Evolutionary conservation across 176 grass and related monocot species (phyloP).

Genomic region (Aegilops umbellulata): DNA sequence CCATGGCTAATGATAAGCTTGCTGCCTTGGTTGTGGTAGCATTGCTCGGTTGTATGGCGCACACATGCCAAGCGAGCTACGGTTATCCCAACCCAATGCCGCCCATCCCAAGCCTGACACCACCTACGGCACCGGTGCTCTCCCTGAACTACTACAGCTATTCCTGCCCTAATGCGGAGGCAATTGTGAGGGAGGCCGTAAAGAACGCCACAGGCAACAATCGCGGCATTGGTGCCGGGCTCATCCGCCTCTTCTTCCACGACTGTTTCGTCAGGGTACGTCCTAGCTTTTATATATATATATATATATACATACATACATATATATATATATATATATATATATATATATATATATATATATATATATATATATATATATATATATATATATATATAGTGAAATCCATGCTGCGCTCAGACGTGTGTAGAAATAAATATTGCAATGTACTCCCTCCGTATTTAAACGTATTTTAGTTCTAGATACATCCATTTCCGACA

Average conservation of each 20-base stretch:
- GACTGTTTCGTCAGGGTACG: constrained; percentile 44
- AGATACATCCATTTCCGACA: too few relatives aligned
- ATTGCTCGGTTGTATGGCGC: background rate
- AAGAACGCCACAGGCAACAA: background rate
- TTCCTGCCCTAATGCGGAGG: constrained; percentile 23
- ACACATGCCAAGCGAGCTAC: background rate
- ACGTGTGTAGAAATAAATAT: too few relatives aligned
- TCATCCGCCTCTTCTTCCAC: constrained; percentile 57
- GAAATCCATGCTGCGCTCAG: too few relatives aligned
- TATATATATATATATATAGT: too few relatives aligned
- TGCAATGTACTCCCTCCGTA: too few relatives aligned
- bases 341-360: too few relatives aligned
- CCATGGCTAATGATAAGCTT: background rate
- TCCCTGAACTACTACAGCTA: constrained; percentile 18
- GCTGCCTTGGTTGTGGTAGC: background rate
- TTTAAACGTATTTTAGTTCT: too few relatives aligned
- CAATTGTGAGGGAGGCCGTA: background rate
- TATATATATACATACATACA: too few relatives aligned
- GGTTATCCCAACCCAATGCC: background rate
- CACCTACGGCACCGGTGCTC: background rate
- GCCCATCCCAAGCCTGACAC: background rate
- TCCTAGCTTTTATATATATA: background rate
- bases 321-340: too few relatives aligned
- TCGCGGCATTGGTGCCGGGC: constrained; percentile 24
- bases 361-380: too few relatives aligned